phyloP scores from a whole-genome alignment of 768 basidiomycete species.

The Obba rivulosa region DNA sequence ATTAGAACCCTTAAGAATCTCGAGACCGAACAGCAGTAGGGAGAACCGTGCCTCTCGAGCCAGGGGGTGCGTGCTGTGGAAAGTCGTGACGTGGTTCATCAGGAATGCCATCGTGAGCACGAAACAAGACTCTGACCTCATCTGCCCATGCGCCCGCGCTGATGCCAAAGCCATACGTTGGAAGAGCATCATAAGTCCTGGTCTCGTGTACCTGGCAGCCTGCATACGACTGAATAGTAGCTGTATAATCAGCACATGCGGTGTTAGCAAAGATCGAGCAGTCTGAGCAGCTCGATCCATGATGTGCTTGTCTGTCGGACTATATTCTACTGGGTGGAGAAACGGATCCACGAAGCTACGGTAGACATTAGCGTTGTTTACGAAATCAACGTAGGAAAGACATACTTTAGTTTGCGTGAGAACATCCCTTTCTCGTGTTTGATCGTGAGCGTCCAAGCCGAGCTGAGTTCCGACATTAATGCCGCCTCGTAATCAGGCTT shows the following conservation, averaged over 20 bases:
- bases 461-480: slow-evolving; percentile 78
- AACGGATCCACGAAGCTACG: slow-evolving; percentile 85
- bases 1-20: slow-evolving; percentile 82
- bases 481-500: slow-evolving; percentile 77
- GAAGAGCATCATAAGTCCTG: slow-evolving; percentile 79
- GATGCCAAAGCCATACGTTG: slow-evolving; percentile 84
- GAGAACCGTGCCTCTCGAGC: slow-evolving; percentile 89
- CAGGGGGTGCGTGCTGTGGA: slow-evolving; percentile 80
- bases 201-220: slow-evolving; percentile 84
- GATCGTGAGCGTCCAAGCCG: slow-evolving; percentile 85
- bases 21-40: slow-evolving; percentile 89
- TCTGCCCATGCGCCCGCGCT: slow-evolving; percentile 54
- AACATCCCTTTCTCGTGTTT: slow-evolving; percentile 78
- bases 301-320: slow-evolving; percentile 80
- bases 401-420: slow-evolving; percentile 74
- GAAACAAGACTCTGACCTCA: slow-evolving; percentile 55
- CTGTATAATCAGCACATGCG: slow-evolving; percentile 80
- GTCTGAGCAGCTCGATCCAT: slow-evolving; percentile 69
- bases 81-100: neutral
- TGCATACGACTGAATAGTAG: slow-evolving; percentile 91
- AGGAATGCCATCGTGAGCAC: neutral
- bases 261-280: slow-evolving; percentile 72
- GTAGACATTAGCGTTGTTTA: slow-evolving; percentile 4
- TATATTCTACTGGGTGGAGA: slow-evolving; percentile 77
- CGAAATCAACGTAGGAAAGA: slow-evolving; percentile 5